Evolutionary conservation across 148 eudicot species (phyloP), one percentile per base, ranked within the genome.

Genomic region (Nepenthes mirabilis): DNA sequence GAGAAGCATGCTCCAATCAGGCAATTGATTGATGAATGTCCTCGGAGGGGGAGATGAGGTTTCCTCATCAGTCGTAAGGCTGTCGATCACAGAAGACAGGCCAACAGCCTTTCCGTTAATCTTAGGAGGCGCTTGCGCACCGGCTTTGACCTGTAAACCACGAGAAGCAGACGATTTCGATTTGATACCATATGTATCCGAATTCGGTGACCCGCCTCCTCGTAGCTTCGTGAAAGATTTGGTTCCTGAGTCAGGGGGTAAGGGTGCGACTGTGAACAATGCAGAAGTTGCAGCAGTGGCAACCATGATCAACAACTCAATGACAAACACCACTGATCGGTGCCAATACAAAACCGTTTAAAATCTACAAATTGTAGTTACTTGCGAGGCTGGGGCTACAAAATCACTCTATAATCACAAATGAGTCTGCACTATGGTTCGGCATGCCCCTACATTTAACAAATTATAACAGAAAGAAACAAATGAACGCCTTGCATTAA

Each of bases 1-100:
- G 72, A 94, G 90, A 58, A 94, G 99, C 97, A 94, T 84, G 68
- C 99, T 94, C 99, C 99, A 93, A 70, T 93, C 99, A 5, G 99
- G 99, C 78, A 93, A 84, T 32, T 86, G 94, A 59, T 93, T 93
- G 53, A 86, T 84, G 57, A 93, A 89, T 11, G 99, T 93, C 70
- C 95, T 80, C 0, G 85, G 81, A 11, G 88, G 80, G 63, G 83
- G 89, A 13, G 95, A 86, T 5, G 70, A 63, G 33, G 35, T 48
- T 33, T 72, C 65, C 59, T 75, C 80, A 23, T 73, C 80, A 54
- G 54, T 76, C 74, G 74, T 86, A 57, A 72, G 61, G 33, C 79
- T 78, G 56, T 87, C 85, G 72, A 68, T 35, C 2, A 68, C 56
- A 33, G 71, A 35, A 2, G 78, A 43, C 47, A 52, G 49, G 11